Percentiles rank a stretch among this genome's conserved stretches.
Conservation (phyloP, 2,329 filamentous ascomycete genomes). For the Colletotrichum tropicale region DNA sequence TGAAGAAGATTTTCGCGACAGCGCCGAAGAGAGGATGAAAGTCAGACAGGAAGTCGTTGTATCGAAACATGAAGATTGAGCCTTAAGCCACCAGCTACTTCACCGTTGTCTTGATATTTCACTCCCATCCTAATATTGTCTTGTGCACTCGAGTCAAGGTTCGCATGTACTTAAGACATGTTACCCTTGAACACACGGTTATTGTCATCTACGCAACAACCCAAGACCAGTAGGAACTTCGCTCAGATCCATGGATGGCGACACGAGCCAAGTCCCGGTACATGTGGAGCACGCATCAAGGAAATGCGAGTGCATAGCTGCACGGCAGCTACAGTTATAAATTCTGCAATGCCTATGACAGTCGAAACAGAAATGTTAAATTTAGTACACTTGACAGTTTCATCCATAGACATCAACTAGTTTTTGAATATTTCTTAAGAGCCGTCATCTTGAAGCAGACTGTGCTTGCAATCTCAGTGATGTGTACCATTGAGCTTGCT, state of each 20-base stretch:
- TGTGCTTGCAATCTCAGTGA: neutral
- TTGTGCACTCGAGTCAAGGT: neutral
- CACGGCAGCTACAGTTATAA: neutral
- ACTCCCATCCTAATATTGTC: neutral
- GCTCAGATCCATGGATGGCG: neutral
- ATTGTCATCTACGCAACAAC: neutral
- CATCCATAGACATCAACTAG: neutral
- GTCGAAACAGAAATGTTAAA: neutral
- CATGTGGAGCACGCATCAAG: neutral
- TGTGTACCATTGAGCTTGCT: neutral
- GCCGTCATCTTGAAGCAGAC: neutral
- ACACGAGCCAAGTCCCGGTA: neutral
- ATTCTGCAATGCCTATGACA: too few species aligned
- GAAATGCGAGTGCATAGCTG: rapidly evolving
- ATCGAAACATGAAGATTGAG: neutral
- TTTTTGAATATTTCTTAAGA: neutral
- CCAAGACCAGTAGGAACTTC: neutral
- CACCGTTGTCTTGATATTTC: neutral
- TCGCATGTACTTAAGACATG: neutral
- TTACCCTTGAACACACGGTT: neutral
- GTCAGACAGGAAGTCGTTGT: neutral
- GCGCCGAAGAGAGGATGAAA: neutral
- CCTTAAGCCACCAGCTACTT: neutral
- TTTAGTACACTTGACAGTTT: neutral
- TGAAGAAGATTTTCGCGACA: constrained; percentile 49